A percentile compares a stretch with the other conserved stretches of the same genome.
Evolutionary conservation across 2,329 filamentous ascomycete genomes (phyloP).

Genomic region (Aspergillus tubingensis): DNA sequence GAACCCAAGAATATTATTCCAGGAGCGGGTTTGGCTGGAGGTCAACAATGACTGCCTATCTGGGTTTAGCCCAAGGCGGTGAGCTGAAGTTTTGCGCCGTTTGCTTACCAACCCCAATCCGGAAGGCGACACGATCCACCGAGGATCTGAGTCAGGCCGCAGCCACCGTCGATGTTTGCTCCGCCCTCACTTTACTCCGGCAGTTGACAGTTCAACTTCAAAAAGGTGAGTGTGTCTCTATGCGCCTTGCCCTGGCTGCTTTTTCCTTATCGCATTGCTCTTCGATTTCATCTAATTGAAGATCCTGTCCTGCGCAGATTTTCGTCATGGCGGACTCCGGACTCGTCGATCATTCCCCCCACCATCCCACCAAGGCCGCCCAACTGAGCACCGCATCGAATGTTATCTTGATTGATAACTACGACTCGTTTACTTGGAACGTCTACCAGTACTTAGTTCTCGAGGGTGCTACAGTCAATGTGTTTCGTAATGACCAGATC

Average conservation of each 20-base stretch:
- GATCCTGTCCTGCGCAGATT: constrained; percentile 38
- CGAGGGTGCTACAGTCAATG: constrained; percentile 88
- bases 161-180: neutral
- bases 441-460: constrained; percentile 97
- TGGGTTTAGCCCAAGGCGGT: constrained; percentile 39
- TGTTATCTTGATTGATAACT: constrained; percentile 95
- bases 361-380: constrained; percentile 71
- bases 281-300: neutral
- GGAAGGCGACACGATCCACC: neutral
- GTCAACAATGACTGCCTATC: constrained; percentile 44
- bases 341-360: constrained; percentile 78
- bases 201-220: neutral
- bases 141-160: constrained; percentile 1
- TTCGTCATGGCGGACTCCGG: constrained; percentile 38
- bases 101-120: constrained; percentile 12
- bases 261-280: neutral
- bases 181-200: neutral
- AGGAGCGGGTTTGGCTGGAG: constrained; percentile 27
- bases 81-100: constrained; percentile 24
- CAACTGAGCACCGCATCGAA: constrained; percentile 81
- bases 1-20: constrained; percentile 35
- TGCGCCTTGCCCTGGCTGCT: neutral
- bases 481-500: constrained; percentile 90
- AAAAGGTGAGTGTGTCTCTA: neutral
- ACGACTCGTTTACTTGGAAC: constrained; percentile 99